A percentile compares a stretch with the other conserved stretches of the same genome.
Evolutionary conservation across 176 grass and related monocot genomes (phyloP).

Genomic region (Melocanna baccifera): DNA sequence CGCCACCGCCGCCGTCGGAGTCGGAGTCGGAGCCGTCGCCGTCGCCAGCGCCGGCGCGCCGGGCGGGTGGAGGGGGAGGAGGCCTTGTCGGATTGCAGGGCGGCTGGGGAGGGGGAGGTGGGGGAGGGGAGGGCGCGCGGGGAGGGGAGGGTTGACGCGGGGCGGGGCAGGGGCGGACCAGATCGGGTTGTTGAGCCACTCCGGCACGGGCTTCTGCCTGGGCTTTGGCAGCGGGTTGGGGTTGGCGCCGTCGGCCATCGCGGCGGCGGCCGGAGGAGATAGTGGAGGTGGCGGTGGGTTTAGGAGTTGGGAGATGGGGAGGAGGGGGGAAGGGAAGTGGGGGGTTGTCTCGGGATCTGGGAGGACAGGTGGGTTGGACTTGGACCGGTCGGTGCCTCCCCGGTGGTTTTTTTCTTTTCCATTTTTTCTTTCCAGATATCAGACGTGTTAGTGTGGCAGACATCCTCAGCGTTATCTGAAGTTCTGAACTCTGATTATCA

Average conservation of each 20-base stretch:
- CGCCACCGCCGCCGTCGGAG: not conserved
- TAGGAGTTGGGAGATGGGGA: conserved; percentile 11
- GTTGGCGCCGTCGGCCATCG: conserved; percentile 55
- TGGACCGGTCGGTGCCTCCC: conserved; percentile 7
- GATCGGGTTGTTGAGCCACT: conserved; percentile 94
- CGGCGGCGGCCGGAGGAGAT: not conserved
- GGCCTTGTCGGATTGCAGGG: conserved; percentile 31
- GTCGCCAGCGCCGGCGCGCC: not conserved
- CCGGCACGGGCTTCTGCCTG: conserved; percentile 57
- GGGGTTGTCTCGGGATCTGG: not conserved
- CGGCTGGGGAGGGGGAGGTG: conserved; percentile 35
- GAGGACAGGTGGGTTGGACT: conserved; percentile 4
- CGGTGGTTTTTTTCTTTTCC: no score
- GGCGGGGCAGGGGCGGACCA: conserved; percentile 55
- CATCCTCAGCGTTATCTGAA: no score
- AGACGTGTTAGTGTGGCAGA: no score
- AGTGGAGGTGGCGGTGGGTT: conserved; percentile 21
- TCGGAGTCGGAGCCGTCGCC: not conserved
- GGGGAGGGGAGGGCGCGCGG: conserved; percentile 32
- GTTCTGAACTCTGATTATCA: no score
- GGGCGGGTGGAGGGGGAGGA: conserved; percentile 11
- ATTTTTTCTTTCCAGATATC: no score
- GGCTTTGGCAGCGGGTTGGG: not conserved
- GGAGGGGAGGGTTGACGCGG: conserved; percentile 26
- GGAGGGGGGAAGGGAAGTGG: no score